Evolutionary conservation across 768 basidiomycete species (phyloP).

Genomic region (Lactifluus subvellereus): DNA sequence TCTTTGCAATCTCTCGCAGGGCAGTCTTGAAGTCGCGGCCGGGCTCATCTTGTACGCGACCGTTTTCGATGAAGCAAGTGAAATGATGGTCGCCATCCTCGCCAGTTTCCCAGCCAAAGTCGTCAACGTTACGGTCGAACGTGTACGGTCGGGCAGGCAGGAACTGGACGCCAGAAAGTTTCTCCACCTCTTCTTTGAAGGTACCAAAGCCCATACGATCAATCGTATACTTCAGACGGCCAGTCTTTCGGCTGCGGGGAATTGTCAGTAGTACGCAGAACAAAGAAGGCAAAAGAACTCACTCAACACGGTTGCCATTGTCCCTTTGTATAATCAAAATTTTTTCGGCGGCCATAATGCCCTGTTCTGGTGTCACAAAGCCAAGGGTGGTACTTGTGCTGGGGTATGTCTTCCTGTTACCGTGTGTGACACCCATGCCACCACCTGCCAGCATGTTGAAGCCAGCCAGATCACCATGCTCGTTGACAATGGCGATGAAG

Average conservation of each 20-base stretch:
- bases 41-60: conserved; percentile 92
- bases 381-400: conserved; percentile 83
- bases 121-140: conserved; percentile 88
- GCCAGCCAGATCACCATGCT: conserved; percentile 71
- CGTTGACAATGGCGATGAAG: conserved; percentile 87
- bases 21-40: conserved; percentile 89
- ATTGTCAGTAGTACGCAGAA: background rate
- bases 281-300: conserved; percentile 29
- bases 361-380: conserved; percentile 88
- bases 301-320: conserved; percentile 93
- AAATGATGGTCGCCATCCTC: conserved; percentile 88
- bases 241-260: conserved; percentile 50
- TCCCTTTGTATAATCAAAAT: conserved; percentile 93
- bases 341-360: conserved; percentile 80
- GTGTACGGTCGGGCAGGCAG: conserved; percentile 66
- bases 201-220: conserved; percentile 87
- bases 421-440: conserved; percentile 99
- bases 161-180: conserved; percentile 74
- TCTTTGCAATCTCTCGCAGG: conserved; percentile 84
- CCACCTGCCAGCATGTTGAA: conserved; percentile 95
- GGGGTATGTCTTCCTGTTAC: conserved; percentile 98
- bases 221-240: conserved; percentile 93
- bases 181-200: conserved; percentile 89
- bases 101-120: conserved; percentile 90
- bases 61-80: conserved; percentile 94